These are phyloP conservation scores for Cinnamomum chago DNA, from an alignment of 164 flowering plant genomes.

Conservation along the genomic window DNA sequence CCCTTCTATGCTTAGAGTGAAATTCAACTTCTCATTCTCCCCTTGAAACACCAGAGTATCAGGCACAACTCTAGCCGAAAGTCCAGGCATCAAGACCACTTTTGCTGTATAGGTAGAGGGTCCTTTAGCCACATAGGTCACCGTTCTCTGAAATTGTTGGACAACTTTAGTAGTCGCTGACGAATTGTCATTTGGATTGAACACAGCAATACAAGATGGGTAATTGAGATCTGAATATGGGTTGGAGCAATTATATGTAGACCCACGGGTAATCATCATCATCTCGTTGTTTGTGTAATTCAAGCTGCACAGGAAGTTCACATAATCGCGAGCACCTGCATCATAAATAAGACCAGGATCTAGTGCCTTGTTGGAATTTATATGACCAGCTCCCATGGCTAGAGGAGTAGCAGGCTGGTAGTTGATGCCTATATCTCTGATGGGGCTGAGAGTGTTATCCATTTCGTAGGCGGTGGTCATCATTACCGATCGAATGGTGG, in stretches of 20 bases:
- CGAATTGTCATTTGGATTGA: not conserved
- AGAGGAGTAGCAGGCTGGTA: not conserved
- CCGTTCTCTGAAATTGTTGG: slow-evolving; percentile 41
- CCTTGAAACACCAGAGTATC: slow-evolving; percentile 31
- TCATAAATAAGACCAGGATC: slow-evolving; percentile 9
- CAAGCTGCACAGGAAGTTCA: slow-evolving; percentile 8
- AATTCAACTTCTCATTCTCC: slow-evolving; percentile 45
- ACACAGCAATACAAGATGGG: slow-evolving; percentile 47
- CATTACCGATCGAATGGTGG: slow-evolving; percentile 10
- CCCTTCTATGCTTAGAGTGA: slow-evolving; percentile 20
- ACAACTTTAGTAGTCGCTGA: not conserved
- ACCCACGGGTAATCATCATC: slow-evolving; percentile 34
- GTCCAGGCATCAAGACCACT: slow-evolving; percentile 18
- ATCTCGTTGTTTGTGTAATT: slow-evolving; percentile 14
- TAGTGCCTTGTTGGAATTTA: not conserved
- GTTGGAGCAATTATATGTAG: not conserved
- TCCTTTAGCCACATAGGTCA: slow-evolving; percentile 53
- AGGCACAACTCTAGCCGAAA: slow-evolving; percentile 43
- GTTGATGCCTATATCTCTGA: not conserved
- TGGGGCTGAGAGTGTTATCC: not conserved
- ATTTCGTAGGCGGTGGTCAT: slow-evolving; percentile 2
- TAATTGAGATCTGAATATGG: slow-evolving; percentile 47
- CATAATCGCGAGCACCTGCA: not conserved
- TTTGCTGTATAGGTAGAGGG: slow-evolving; percentile 34
- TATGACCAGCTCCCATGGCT: slow-evolving; percentile 7